Percentiles rank a stretch among this genome's conserved stretches.
These are phyloP conservation scores for Triticum aestivum DNA, from an alignment of 176 grass and related monocot genomes.

Conservation along the genomic window DNA sequence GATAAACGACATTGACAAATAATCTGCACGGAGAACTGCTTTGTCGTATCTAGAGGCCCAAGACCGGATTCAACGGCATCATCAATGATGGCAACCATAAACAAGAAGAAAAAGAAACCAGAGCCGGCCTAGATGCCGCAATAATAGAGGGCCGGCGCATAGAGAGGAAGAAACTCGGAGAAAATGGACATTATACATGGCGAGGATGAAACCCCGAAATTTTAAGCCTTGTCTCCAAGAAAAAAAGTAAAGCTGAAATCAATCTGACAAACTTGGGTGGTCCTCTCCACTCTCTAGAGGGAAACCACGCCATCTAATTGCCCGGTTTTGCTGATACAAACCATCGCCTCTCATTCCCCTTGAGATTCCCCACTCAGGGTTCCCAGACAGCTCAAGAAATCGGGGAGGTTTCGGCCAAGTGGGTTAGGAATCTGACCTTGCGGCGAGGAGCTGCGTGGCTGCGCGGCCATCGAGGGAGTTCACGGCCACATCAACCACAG, in stretches of 20 bases:
- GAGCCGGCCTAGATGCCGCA: conserved; percentile 26
- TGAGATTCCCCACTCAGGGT: background rate
- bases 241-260: too few species aligned
- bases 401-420: background rate
- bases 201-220: background rate
- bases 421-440: conserved; percentile 33
- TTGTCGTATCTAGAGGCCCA: conserved; percentile 29
- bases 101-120: background rate
- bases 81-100: too few species aligned
- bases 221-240: too few species aligned
- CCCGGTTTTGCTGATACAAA: background rate
- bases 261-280: background rate
- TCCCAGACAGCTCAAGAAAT: background rate
- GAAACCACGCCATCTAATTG: background rate
- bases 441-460: background rate
- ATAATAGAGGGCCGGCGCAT: conserved; percentile 42
- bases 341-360: background rate
- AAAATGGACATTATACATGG: conserved; percentile 37
- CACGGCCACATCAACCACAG: background rate
- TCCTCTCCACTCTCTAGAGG: background rate
- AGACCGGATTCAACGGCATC: background rate
- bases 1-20: background rate
- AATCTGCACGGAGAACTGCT: conserved; percentile 22
- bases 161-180: conserved; percentile 15
- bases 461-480: background rate